Evolutionary conservation across 2,329 filamentous ascomycete species (phyloP), one percentile per base, ranked within the genome.

Genomic region (Cylindrodendrum hubeiense): DNA sequence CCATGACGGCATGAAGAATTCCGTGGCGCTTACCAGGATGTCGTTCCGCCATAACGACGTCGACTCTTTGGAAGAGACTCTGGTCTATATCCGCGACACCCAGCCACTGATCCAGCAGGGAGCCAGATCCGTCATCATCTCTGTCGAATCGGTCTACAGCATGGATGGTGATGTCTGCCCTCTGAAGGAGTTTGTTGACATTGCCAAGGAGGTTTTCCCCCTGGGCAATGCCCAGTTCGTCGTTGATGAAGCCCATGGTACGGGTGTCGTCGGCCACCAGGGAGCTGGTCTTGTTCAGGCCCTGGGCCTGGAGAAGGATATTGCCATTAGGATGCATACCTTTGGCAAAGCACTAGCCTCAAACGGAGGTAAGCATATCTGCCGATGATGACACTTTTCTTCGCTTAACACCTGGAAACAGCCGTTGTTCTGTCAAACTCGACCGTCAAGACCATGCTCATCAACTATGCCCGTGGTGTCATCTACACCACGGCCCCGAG

Each of bases 1-100:
- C 0, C 88, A 89, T 63, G 89, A 91, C 67, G 90, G 90, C 1
- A 91, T 92, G 85, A 79, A 82, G n/a, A 75, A 85, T 4, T 86
- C 83, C 12, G 79, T 87, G 6, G 88, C 89, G 0, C 76, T 78
- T 1, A 75, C 78, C 41, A 82, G 70, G 75, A 56, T 83, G 0
- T 66, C 77, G 6, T 87, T 88, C 71, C 69, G 65, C 2, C 86
- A 89, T 70, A 88, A 86, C 67, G 64, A 68, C 46, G 56, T 66
- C 3, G 66, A 70, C n/a, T 74, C 78, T 8, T 75, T 87, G 44
- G 69, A 74, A 22, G 74, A 78, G 5, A 77, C 79, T 3, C 67
- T 87, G n/a, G 44, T 66, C 13, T 51, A 65, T 0, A 63, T 81
- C 12, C 64, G 77, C 0, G 65, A 76, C 2, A 63, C 69, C 0